phyloP scores from a whole-genome alignment of 106 monocot species.

The Platanthera zijinensis region DNA sequence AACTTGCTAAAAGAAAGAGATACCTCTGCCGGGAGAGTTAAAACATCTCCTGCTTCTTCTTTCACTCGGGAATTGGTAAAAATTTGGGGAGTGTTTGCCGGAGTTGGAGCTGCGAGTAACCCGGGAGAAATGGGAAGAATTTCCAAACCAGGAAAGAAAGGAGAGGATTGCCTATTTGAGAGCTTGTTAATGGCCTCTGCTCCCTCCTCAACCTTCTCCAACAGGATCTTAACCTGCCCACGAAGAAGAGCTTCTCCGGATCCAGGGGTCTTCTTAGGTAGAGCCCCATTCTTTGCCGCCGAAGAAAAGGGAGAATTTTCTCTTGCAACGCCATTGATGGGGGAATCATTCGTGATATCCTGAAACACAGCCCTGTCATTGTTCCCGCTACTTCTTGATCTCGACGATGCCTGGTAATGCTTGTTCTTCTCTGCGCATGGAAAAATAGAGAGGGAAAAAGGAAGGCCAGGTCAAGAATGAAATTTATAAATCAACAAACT shows the following conservation, averaged over 20 bases:
- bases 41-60: too few relatives aligned
- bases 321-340: constrained; percentile 65
- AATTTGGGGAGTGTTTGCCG: constrained; percentile 63
- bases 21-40: neutral
- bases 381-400: constrained; percentile 25
- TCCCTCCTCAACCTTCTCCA: constrained; percentile 82
- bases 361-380: constrained; percentile 29
- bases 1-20: neutral
- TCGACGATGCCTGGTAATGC: constrained; percentile 21
- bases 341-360: constrained; percentile 96
- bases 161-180: constrained; percentile 6
- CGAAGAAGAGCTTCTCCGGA: constrained; percentile 88
- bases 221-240: constrained; percentile 73
- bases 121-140: constrained; percentile 33
- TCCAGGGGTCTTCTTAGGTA: constrained; percentile 38
- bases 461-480: neutral
- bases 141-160: constrained; percentile 28
- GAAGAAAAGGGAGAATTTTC: constrained; percentile 41
- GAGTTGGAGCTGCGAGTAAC: constrained; percentile 75
- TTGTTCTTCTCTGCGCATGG: constrained; percentile 31
- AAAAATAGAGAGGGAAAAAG: neutral
- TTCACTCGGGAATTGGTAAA: neutral
- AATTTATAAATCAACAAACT: neutral
- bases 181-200: constrained; percentile 30
- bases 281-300: constrained; percentile 14